Percentiles rank a stretch among this genome's conserved stretches.
These are phyloP conservation scores for Claviceps monticola DNA, from an alignment of 2,329 filamentous ascomycete species.

Conservation along the genomic window DNA sequence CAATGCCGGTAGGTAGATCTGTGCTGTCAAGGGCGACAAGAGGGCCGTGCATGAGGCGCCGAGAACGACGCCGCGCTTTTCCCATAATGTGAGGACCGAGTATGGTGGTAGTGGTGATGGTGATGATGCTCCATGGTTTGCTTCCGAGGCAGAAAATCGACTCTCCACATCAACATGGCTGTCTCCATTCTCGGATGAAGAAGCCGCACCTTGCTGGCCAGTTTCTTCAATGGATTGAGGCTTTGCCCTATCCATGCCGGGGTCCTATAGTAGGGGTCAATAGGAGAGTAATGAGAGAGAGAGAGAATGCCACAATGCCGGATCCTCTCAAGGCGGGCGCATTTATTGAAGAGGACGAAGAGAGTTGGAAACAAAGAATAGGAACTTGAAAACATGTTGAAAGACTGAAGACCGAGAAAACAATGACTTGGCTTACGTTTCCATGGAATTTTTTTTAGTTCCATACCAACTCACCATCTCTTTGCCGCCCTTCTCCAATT, in stretches of 20 bases:
- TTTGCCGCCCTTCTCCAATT: too few species aligned
- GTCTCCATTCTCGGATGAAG: background rate
- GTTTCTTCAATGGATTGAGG: background rate
- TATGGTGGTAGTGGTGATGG: slow-evolving; percentile 14
- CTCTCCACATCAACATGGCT: background rate
- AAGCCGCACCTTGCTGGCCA: background rate
- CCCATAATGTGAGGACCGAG: slow-evolving; percentile 24
- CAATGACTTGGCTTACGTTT: too few species aligned
- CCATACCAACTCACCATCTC: too few species aligned
- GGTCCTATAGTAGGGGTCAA: too few species aligned
- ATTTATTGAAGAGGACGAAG: too few species aligned
- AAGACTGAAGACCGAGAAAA: too few species aligned
- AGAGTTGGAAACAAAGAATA: too few species aligned
- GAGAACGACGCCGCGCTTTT: slow-evolving; percentile 28
- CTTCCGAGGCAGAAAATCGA: background rate
- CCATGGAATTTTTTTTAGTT: too few species aligned
- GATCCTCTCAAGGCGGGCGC: too few species aligned
- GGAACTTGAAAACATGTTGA: too few species aligned
- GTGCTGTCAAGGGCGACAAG: slow-evolving; percentile 32
- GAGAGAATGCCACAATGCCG: too few species aligned
- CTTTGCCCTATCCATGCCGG: background rate
- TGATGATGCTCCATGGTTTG: background rate
- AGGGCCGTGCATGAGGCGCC: slow-evolving; percentile 24
- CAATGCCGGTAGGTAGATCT: slow-evolving; percentile 42
- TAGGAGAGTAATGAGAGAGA: too few species aligned